A percentile compares a stretch with the other conserved stretches of the same genome.
These are phyloP conservation scores for Mallotus repandus DNA, from an alignment of 441 rosid species.

Conservation along the genomic window DNA sequence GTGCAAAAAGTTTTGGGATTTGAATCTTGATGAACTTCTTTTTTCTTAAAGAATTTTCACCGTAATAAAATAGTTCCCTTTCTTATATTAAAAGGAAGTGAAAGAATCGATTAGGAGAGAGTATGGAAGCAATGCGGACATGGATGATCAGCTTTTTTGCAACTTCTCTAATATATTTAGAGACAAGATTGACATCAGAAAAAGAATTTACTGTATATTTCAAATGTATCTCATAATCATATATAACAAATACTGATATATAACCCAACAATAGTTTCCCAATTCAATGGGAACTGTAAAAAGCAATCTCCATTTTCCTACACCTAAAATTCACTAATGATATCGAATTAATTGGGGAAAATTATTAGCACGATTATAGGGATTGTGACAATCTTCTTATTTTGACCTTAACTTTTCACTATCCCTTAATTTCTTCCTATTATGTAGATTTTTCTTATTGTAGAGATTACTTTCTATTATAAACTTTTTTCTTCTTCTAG, in stretches of 20 bases:
- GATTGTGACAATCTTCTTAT: too few relatives aligned
- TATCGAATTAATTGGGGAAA: constrained; percentile 26
- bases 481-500: too few relatives aligned
- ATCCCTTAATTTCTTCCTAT: too few relatives aligned
- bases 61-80: too few relatives aligned
- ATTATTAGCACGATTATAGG: neutral
- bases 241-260: constrained; percentile 41
- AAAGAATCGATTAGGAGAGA: too few relatives aligned
- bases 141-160: neutral
- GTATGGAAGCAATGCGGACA: neutral
- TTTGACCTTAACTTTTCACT: too few relatives aligned
- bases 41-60: too few relatives aligned
- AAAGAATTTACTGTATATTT: constrained; percentile 56
- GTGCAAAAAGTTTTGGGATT: too few relatives aligned
- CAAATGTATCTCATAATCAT: constrained; percentile 40
- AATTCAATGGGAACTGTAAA: constrained; percentile 45
- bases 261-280: constrained; percentile 44
- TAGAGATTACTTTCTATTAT: too few relatives aligned
- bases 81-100: too few relatives aligned
- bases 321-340: constrained; percentile 40
- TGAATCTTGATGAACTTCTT: too few relatives aligned
- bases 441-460: too few relatives aligned
- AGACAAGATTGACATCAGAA: neutral
- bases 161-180: neutral
- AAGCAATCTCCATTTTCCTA: constrained; percentile 50